Evolutionary conservation across 768 basidiomycete genomes (phyloP).

Genomic region (Tulasnella sp.): DNA sequence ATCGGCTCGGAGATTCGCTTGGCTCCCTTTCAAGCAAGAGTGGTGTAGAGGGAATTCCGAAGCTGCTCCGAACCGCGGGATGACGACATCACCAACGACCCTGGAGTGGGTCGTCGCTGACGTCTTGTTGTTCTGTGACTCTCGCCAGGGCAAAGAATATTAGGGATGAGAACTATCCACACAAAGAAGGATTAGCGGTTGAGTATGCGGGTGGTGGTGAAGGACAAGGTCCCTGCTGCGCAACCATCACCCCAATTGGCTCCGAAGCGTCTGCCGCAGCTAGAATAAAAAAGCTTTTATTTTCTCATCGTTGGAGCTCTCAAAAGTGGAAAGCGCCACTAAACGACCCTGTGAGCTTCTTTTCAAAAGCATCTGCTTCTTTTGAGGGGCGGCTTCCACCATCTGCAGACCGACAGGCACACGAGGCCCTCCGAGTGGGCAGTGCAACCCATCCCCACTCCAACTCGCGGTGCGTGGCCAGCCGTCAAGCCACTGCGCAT

Average conservation of each 20-base stretch:
- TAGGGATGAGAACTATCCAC: neutral
- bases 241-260: neutral
- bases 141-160: neutral
- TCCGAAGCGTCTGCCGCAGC: neutral
- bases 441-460: neutral
- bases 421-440: slow-evolving; percentile 3
- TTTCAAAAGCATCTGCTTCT: neutral
- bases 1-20: neutral
- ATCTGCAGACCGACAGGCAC: neutral
- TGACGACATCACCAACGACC: neutral
- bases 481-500: neutral
- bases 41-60: neutral
- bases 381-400: neutral
- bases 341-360: neutral
- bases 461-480: neutral
- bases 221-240: neutral
- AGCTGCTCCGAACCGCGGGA: neutral
- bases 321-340: neutral
- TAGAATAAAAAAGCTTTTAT: too few species aligned
- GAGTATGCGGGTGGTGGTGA: neutral
- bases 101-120: neutral
- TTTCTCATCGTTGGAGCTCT: neutral
- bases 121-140: neutral
- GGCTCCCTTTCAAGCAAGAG: too few species aligned
- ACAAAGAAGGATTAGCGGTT: neutral